phyloP scores from a whole-genome alignment of 371 early-diverging fungal genomes.

The Actinomortierella ambigua region DNA sequence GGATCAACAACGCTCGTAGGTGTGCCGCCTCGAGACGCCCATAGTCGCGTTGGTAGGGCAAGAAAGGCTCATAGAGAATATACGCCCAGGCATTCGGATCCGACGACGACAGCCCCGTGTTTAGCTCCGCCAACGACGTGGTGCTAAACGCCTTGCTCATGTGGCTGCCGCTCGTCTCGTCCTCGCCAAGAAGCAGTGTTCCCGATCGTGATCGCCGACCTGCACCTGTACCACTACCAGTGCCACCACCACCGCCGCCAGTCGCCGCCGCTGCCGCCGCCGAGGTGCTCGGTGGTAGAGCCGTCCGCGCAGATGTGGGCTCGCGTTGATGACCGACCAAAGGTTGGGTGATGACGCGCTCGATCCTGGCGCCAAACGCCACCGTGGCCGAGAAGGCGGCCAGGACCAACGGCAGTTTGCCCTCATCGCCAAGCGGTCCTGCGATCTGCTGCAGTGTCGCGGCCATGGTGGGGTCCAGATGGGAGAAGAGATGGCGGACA shows the following conservation, averaged over 20 bases:
- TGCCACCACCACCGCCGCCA: too few relatives aligned
- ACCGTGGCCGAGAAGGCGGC: constrained; percentile 55
- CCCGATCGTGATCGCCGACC: constrained; percentile 24
- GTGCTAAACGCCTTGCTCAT: neutral
- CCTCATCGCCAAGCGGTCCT: constrained; percentile 44
- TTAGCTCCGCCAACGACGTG: constrained; percentile 8
- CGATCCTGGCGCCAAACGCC: constrained; percentile 58
- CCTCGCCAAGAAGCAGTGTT: constrained; percentile 20
- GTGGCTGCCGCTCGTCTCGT: constrained; percentile 2
- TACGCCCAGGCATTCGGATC: constrained; percentile 57
- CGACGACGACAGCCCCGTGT: constrained; percentile 11
- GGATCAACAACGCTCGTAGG: constrained; percentile 37
- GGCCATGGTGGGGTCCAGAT: constrained; percentile 63
- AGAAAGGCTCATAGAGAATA: constrained; percentile 64
- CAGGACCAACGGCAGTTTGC: constrained; percentile 48
- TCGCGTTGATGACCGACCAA: constrained; percentile 42
- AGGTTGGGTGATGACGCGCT: constrained; percentile 55
- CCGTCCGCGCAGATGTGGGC: constrained; percentile 5
- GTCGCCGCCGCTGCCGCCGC: too few relatives aligned
- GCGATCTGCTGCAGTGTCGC: constrained; percentile 32
- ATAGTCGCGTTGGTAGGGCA: constrained; percentile 66
- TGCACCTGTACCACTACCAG: too few relatives aligned
- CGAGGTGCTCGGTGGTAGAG: neutral
- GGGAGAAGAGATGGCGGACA: constrained; percentile 56
- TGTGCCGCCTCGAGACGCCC: constrained; percentile 56